A percentile compares a stretch with the other conserved stretches of the same genome.
These are phyloP conservation scores for Tolypocladium inflatum DNA, from an alignment of 2,329 filamentous ascomycete genomes.

Conservation along the genomic window DNA sequence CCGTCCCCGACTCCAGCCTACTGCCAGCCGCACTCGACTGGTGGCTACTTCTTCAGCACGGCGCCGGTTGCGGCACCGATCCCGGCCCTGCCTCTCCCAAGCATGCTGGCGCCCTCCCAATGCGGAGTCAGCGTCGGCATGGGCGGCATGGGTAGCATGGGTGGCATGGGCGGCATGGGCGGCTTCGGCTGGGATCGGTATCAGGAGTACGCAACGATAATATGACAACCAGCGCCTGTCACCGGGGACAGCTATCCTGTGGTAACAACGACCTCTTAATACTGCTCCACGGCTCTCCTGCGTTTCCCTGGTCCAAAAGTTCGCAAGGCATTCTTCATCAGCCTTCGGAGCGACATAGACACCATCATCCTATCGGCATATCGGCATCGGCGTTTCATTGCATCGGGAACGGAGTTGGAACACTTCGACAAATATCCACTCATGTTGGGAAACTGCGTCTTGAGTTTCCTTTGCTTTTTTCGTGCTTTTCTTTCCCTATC, in stretches of 20 bases:
- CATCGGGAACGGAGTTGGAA: constrained; percentile 33
- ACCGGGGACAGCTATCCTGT: constrained; percentile 36
- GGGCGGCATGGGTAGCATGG: constrained; percentile 18
- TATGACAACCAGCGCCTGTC: constrained; percentile 59
- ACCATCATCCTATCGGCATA: constrained; percentile 20
- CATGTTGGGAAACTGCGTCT: constrained; percentile 11
- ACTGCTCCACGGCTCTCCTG: constrained; percentile 14
- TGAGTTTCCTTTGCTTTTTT: constrained; percentile 17
- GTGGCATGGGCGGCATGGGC: constrained; percentile 18
- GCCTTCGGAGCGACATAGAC: constrained; percentile 27
- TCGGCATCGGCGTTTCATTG: constrained; percentile 28
- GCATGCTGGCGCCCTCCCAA: constrained; percentile 67
- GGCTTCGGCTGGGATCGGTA: constrained; percentile 80
- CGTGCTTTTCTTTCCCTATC: constrained; percentile 26
- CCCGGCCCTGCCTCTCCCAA: constrained; percentile 71
- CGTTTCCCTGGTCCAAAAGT: not conserved
- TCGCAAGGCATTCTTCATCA: constrained; percentile 5
- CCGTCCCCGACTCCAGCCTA: constrained; percentile 73
- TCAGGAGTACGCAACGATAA: constrained; percentile 77
- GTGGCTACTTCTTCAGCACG: constrained; percentile 70
- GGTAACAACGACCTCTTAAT: constrained; percentile 38
- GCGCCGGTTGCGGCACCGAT: constrained; percentile 67
- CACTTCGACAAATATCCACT: constrained; percentile 27
- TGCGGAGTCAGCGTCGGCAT: constrained; percentile 74
- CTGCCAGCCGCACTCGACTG: constrained; percentile 62